Conservation (phyloP, 1,284 basidiomycete genomes). For the Vanrija sp. region DNA sequence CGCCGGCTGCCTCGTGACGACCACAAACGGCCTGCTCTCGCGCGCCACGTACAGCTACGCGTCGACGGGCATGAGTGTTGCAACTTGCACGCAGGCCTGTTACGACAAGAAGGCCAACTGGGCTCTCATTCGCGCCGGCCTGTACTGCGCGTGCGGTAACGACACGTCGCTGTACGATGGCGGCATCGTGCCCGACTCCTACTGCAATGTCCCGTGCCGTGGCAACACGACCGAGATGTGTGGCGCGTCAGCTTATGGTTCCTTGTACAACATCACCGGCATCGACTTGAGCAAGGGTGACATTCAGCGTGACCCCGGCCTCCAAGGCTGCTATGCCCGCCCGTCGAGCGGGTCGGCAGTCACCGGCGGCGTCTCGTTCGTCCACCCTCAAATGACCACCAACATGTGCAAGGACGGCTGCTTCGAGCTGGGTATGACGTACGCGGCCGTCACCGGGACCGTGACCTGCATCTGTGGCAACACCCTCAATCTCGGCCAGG, state of each 20-base stretch:
- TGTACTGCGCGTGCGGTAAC: conserved; percentile 3
- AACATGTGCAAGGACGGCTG: conserved; percentile 14
- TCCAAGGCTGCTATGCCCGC: not conserved
- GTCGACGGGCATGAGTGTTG: conserved; percentile 19
- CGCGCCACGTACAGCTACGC: conserved; percentile 12
- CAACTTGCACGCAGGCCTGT: conserved; percentile 20
- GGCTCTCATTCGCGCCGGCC: not conserved
- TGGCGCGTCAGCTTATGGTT: conserved; percentile 7
- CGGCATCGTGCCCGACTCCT: conserved; percentile 4
- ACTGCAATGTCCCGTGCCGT: conserved; percentile 8
- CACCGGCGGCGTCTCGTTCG: conserved; percentile 2
- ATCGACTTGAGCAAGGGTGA: too few relatives aligned
- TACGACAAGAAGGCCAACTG: not conserved
- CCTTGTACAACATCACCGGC: not conserved
- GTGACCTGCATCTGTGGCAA: conserved; percentile 12
- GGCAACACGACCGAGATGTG: conserved; percentile 11
- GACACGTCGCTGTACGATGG: not conserved
- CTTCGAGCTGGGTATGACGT: conserved; percentile 4
- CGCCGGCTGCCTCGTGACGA: conserved; percentile 26
- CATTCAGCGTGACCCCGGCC: not conserved
- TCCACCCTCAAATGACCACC: not conserved
- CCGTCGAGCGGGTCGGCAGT: not conserved
- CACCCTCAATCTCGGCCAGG: conserved; percentile 1
- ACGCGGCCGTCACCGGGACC: conserved; percentile 9
- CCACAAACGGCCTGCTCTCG: conserved; percentile 17